phyloP scores from a whole-genome alignment of 768 basidiomycete species.

The Chalciporus chontae region DNA sequence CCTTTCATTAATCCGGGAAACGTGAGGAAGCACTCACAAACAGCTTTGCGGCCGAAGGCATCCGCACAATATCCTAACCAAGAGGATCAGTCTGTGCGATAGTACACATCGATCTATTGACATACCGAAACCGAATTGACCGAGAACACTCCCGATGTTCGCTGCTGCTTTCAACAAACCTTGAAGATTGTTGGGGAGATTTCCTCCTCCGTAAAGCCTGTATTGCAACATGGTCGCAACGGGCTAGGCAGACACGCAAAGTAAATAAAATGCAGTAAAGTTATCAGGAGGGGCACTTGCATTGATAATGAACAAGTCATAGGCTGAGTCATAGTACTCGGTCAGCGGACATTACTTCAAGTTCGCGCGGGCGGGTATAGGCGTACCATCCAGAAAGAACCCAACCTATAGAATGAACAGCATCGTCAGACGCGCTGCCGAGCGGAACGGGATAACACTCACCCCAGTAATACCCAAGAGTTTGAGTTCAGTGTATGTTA shows the following conservation, averaged over 20 bases:
- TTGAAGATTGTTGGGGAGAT: constrained; percentile 52
- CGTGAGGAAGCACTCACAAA: constrained; percentile 40
- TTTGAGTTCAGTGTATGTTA: constrained; percentile 51
- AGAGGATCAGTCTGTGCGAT: not conserved
- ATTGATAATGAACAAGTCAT: constrained; percentile 71
- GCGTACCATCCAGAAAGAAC: constrained; percentile 67
- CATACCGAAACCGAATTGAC: constrained; percentile 60
- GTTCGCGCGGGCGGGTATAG: not conserved
- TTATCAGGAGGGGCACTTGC: constrained; percentile 29
- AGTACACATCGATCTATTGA: not conserved
- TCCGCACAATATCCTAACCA: constrained; percentile 61
- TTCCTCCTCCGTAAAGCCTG: constrained; percentile 50
- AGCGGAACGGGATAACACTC: constrained; percentile 16
- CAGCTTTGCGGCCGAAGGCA: constrained; percentile 62
- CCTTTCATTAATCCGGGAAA: not conserved
- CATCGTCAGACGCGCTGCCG: not conserved
- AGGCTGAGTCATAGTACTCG: constrained; percentile 44
- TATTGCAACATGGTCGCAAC: constrained; percentile 68
- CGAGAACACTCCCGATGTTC: constrained; percentile 71
- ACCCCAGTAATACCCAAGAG: constrained; percentile 61
- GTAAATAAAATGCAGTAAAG: not conserved
- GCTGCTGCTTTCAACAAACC: constrained; percentile 66
- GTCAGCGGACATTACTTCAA: constrained; percentile 1
- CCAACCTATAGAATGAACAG: constrained; percentile 43
- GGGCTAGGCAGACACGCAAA: constrained; percentile 36